These are phyloP conservation scores for Bruguiera parviflora DNA, from an alignment of 345 rosid species.

Conservation along the genomic window DNA sequence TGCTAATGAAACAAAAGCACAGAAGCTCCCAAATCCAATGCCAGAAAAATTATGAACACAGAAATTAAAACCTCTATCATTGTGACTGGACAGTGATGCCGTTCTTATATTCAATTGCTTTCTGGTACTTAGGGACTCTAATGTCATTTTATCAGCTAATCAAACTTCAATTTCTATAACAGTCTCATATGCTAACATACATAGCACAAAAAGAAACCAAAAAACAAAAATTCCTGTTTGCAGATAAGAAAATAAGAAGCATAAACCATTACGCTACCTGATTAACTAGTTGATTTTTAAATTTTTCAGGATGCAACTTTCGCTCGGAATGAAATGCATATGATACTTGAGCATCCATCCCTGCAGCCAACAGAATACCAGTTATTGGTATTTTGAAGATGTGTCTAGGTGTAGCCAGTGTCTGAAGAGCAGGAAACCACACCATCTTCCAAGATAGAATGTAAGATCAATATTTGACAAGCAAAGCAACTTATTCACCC, in stretches of 20 bases:
- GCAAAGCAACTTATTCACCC: no score
- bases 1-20: no score
- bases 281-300: slow-evolving; percentile 54
- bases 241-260: background rate
- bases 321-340: slow-evolving; percentile 29
- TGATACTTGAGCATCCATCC: slow-evolving; percentile 83
- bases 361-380: slow-evolving; percentile 29
- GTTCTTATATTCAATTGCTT: no score
- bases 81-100: no score
- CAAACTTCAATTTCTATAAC: no score
- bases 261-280: slow-evolving; percentile 46
- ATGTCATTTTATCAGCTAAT: no score
- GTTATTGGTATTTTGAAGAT: background rate
- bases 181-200: background rate
- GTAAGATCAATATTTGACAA: background rate
- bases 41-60: no score
- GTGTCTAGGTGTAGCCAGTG: background rate
- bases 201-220: background rate
- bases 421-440: background rate
- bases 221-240: background rate
- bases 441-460: no score
- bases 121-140: no score
- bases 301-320: slow-evolving; percentile 64
- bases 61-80: no score
- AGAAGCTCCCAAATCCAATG: no score